These are phyloP conservation scores for Vitis hybrid DNA, from an alignment of 177 flowering plant genomes.

Conservation along the genomic window DNA sequence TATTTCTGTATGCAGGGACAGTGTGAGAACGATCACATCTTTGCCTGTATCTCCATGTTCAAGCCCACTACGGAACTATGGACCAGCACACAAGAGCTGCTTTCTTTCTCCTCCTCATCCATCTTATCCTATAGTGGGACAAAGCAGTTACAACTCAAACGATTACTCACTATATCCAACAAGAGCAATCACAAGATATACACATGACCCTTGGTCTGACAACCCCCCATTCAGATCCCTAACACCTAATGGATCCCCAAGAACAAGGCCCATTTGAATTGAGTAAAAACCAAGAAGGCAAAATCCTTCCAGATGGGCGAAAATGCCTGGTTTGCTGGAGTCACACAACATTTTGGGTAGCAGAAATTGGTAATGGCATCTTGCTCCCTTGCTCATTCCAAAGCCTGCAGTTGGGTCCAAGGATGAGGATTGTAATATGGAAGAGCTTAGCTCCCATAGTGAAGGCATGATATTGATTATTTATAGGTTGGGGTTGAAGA, in stretches of 20 bases:
- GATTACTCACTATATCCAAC: slow-evolving; percentile 32
- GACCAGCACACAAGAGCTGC: slow-evolving; percentile 45
- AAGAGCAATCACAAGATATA: slow-evolving; percentile 25
- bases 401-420: not conserved
- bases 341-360: not conserved
- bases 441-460: not conserved
- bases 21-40: slow-evolving; percentile 57
- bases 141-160: slow-evolving; percentile 32
- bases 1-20: slow-evolving; percentile 40
- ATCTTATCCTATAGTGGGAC: slow-evolving; percentile 33
- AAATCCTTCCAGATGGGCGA: not conserved
- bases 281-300: not conserved
- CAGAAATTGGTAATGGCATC: not conserved
- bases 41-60: slow-evolving; percentile 89
- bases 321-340: not conserved
- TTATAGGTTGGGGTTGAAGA: not conserved
- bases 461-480: not conserved
- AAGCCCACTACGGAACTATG: slow-evolving; percentile 67
- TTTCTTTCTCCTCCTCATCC: slow-evolving; percentile 76
- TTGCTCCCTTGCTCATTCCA: not conserved
- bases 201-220: slow-evolving; percentile 44
- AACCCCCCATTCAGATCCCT: slow-evolving; percentile 29
- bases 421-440: not conserved
- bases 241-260: slow-evolving; percentile 52
- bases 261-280: slow-evolving; percentile 32